A percentile compares a stretch with the other conserved stretches of the same genome.
phyloP scores from a whole-genome alignment of 352 stramenopile genomes.

The Globisporangium carolinianum region DNA sequence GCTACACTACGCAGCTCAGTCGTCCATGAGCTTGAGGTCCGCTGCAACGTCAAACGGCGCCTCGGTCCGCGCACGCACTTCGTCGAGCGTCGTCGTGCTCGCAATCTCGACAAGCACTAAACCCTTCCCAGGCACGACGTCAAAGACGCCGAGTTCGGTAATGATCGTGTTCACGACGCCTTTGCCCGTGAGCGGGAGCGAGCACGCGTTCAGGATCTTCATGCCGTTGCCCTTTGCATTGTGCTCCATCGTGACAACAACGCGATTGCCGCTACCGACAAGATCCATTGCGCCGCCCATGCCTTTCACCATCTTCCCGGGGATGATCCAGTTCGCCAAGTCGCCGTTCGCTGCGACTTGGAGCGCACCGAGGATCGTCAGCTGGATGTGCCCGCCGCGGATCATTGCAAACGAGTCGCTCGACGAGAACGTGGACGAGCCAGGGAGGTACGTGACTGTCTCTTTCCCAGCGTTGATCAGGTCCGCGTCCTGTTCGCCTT shows the following conservation, averaged over 20 bases:
- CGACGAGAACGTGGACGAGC: constrained; percentile 92
- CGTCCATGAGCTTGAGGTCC: constrained; percentile 59
- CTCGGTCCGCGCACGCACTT: constrained; percentile 74
- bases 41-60: constrained; percentile 63
- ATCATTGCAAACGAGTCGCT: constrained; percentile 97
- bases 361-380: constrained; percentile 95
- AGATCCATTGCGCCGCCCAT: constrained; percentile 98
- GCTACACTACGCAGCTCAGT: background rate
- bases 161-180: constrained; percentile 92
- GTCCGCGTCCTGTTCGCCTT: constrained; percentile 88
- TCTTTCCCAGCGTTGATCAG: constrained; percentile 98
- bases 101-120: constrained; percentile 89
- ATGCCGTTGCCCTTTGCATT: constrained; percentile 90
- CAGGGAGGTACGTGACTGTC: constrained; percentile 90
- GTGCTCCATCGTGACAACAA: constrained; percentile 98
- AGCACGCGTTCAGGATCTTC: constrained; percentile 94
- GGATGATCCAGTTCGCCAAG: constrained; percentile 95
- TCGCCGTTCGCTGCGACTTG: constrained; percentile 92
- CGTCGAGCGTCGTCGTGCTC: constrained; percentile 72
- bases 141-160: constrained; percentile 88
- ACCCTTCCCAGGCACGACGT: constrained; percentile 47
- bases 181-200: constrained; percentile 92
- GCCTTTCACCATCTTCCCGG: constrained; percentile 95
- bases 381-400: constrained; percentile 91
- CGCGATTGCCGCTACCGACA: constrained; percentile 87